Base-by-base conservation (phyloP, 2,329 filamentous ascomycete genomes). In the Falciphora oryzae region DNA sequence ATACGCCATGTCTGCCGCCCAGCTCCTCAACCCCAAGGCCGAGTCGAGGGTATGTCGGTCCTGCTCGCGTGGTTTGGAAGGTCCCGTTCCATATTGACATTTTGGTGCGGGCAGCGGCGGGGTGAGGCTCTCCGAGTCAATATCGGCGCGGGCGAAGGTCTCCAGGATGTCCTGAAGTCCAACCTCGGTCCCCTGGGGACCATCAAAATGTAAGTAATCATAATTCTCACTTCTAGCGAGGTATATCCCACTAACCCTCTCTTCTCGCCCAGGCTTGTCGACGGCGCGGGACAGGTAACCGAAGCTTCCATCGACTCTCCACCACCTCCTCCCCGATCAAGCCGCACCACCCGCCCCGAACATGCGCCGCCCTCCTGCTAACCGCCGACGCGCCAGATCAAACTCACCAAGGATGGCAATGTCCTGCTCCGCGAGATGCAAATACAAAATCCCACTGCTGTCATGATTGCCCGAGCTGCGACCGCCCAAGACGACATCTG, bases 401-500 rank as follows among this genome's bases (percentile, higher is more conserved):
- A 99, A 82, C 86, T 99, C 76, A 99, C 95, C 72, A 99, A 99
- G 79, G 95, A 99, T 80, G 95, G 95, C 75, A 97, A 96, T 74
- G 94, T 98, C 67, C 82, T 89, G 31, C 79, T 89, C 68, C 82
- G 87, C 72, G 87, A 90, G 77, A 89, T 89, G 87, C 93, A 98
- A 87, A 98, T 98, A 76, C 94, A 97, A 81, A 98, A 98, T 78
- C 95, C 95, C 32, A 99, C 95, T 50, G 95, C 95, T 69, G 95
- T 95, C 68, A 89, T 89, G 86, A 89, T 89, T 76, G 87, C 86
- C 65, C 81, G 87, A 75, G 93, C 94, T 73, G 95, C 95, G 65
- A 99, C 95, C 53, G 95, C 95, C 70, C 94, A 99, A 77, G 95
- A 99, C 77, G 95, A 99, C 73, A 99, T 99, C 72, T 96, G 92